A percentile compares a stretch with the other conserved stretches of the same genome.
phyloP scores from a whole-genome alignment of 176 grass and related monocot species.

The Guadua angustifolia region DNA sequence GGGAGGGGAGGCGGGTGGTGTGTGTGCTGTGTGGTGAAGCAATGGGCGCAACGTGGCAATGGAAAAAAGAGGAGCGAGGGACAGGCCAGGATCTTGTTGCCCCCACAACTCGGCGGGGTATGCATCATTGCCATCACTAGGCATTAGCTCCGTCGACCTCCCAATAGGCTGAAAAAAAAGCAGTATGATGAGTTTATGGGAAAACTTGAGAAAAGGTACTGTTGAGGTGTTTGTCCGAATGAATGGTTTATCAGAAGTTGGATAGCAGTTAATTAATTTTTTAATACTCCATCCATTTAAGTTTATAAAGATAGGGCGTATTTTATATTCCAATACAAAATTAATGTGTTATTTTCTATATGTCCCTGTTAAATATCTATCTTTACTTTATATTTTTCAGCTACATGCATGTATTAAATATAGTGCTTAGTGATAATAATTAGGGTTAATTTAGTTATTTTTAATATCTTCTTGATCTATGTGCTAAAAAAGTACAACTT shows the following conservation, averaged over 20 bases:
- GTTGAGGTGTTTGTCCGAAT: background rate
- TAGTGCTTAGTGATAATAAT: background rate
- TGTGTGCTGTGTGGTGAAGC: slow-evolving; percentile 28
- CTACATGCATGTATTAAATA: no score
- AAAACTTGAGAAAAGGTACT: slow-evolving; percentile 16
- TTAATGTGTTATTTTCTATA: no score
- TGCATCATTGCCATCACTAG: slow-evolving; percentile 41
- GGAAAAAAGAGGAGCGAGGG: background rate
- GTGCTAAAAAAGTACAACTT: no score
- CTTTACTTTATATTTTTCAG: no score
- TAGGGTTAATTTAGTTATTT: no score
- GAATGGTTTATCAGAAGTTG: background rate
- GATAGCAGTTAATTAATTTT: background rate
- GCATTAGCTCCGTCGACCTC: slow-evolving; percentile 27
- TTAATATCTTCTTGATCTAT: no score
- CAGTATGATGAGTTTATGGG: slow-evolving; percentile 37
- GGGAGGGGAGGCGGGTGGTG: no score
- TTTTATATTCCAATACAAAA: no score
- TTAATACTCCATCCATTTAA: no score
- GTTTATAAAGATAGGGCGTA: no score
- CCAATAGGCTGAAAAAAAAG: slow-evolving; percentile 22
- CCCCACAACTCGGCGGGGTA: slow-evolving; percentile 45
- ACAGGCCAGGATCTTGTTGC: slow-evolving; percentile 43
- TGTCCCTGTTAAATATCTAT: no score
- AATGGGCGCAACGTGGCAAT: slow-evolving; percentile 19